These are phyloP conservation scores for Stachybotrys chlorohalonatus DNA, from an alignment of 2,329 filamentous ascomycete species.

Conservation along the genomic window DNA sequence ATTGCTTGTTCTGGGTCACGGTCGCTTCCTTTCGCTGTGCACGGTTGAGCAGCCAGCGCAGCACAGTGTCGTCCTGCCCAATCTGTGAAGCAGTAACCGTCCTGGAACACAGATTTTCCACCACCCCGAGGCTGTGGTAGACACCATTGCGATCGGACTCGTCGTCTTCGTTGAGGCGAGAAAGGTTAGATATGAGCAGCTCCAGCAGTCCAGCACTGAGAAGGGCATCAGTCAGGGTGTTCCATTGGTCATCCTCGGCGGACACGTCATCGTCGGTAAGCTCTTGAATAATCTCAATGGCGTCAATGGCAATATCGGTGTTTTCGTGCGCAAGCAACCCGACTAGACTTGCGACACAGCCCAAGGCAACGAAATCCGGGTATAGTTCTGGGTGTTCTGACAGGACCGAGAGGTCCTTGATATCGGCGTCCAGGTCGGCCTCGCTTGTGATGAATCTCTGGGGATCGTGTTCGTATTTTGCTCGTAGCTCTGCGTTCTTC, in stretches of 20 bases:
- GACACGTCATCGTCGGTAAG: conserved; percentile 88
- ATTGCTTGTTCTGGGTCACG: conserved; percentile 88
- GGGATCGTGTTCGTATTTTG: conserved; percentile 73
- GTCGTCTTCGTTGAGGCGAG: conserved; percentile 65
- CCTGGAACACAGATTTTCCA: conserved; percentile 80
- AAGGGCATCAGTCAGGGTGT: conserved; percentile 58
- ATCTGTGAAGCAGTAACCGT: conserved; percentile 60
- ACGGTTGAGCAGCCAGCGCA: conserved; percentile 70
- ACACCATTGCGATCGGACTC: conserved; percentile 72
- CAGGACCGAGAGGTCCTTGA: conserved; percentile 79
- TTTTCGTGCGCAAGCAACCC: conserved; percentile 88
- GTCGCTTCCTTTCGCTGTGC: conserved; percentile 59
- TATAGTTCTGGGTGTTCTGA: conserved; percentile 82
- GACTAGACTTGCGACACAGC: conserved; percentile 65
- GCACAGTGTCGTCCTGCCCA: conserved; percentile 55
- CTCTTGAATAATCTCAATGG: conserved; percentile 82
- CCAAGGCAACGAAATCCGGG: conserved; percentile 66
- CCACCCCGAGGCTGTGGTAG: conserved; percentile 72
- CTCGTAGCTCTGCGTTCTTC: conserved; percentile 82
- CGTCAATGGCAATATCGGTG: conserved; percentile 89
- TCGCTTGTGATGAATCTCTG: conserved; percentile 78
- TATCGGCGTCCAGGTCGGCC: conserved; percentile 80
- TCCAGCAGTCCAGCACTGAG: conserved; percentile 63
- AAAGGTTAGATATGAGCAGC: conserved; percentile 68
- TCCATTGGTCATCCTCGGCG: conserved; percentile 74